Evolutionary conservation across 805 yeast genomes (phyloP).

Genomic region (Pichia sporocuriosa): DNA sequence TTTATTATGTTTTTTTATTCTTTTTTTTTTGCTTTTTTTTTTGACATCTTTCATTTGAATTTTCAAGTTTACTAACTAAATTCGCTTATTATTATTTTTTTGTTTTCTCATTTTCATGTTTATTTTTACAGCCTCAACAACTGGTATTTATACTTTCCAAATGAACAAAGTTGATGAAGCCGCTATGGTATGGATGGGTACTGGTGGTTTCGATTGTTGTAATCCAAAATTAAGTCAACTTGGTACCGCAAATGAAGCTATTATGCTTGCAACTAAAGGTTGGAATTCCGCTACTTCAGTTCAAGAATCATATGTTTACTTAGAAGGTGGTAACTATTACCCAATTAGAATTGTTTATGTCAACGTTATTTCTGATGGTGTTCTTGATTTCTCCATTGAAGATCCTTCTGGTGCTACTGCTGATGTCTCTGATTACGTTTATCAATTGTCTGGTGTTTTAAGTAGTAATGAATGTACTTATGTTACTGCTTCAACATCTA

Average conservation of each 20-base stretch:
- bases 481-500: not conserved
- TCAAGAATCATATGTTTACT: conserved; percentile 9
- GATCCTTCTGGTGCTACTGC: conserved; percentile 11
- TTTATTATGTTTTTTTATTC: conserved; percentile 16
- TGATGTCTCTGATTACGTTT: conserved; percentile 3
- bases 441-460: conserved; percentile 5
- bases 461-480: not conserved
- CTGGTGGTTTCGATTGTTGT: conserved; percentile 32
- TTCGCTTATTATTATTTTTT: not conserved
- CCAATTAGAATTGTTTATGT: conserved; percentile 18
- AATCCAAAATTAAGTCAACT: conserved; percentile 9
- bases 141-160: conserved; percentile 26
- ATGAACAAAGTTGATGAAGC: conserved; percentile 27
- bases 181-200: conserved; percentile 29
- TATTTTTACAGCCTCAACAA: conserved; percentile 18
- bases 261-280: conserved; percentile 12
- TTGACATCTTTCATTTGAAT: too few relatives aligned
- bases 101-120: not conserved
- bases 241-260: conserved; percentile 6
- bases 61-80: conserved; percentile 2
- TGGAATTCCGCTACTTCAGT: not conserved
- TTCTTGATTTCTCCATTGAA: conserved; percentile 9
- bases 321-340: conserved; percentile 14
- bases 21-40: not conserved
- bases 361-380: conserved; percentile 11